Base-by-base conservation (phyloP, 2,329 filamentous ascomycete species). In the Pezizomycotina sp. region DNA sequence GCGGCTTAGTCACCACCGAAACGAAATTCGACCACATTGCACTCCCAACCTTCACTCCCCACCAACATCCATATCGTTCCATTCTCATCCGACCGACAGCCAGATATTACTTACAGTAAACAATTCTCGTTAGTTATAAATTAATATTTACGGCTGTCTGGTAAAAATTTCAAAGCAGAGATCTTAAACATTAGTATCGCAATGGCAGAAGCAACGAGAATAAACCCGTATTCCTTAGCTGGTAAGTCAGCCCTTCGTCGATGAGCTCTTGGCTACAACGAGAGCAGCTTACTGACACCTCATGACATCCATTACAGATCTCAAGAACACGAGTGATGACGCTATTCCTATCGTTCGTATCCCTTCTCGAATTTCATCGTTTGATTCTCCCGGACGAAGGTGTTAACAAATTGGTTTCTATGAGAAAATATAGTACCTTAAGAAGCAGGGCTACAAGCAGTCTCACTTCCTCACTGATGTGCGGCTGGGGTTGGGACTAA, bases 291-390 rank as follows among this genome's bases (percentile, higher is more conserved):
- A 27, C 31, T 31, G 27, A 35, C 13, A 9, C 19, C 23, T 23
- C 10, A 20, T 23, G 1, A 22, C 13, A 5, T 10, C 15, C 27
- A 5, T 19, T 14, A 14, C 55, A 92, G 89, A 95, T 57, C 76
- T 98, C 47, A 95, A 95, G 61, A 92, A 89, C 62, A 91, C 84
- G 24, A 82, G 80, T 48, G 89, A 98, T 62, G 89, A 98, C 61
- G 82, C 84, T 38, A 75, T 98, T 42, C 74, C 79, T 29, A 40
- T 43, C 14, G 50, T 52, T 44, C 8, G 42, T 18, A n/a, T 15
- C 14, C 36, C 23, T 23, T 21, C 15, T 28, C n/a, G 10, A 26
- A 13, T 16, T 15, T 4, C 24, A 8, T 26, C 4, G 7, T 12
- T 16, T 22, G n/a, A 18, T 22, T 22, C 21, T 20, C 29, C 12